Evolutionary conservation across 108 stramenopile species (phyloP), one percentile per base, ranked within the genome.

Genomic region (Schizochytrium sp.): DNA sequence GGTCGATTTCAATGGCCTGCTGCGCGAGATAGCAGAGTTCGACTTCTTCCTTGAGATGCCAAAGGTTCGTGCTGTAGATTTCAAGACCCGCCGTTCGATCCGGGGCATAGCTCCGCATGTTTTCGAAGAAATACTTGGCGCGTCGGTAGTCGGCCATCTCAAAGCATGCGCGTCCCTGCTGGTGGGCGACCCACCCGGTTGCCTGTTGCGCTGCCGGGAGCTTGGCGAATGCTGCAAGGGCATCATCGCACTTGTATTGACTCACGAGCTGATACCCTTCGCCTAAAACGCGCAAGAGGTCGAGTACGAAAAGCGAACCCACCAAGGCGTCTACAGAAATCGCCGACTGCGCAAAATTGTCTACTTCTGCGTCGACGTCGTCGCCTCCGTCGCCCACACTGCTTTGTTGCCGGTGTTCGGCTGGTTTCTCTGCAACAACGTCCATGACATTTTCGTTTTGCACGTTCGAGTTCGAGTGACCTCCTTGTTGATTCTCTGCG

Each of bases 1-100:
- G 92, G 91, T 99, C 97, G 72, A 96, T 95, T 53, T 95, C 96
- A n/a, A 95, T 91, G 14, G 92, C 96, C 51, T 94, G 90, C 89
- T 98, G 97, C 6, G 98, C 97, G 72, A 99, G 92, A 91, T 97
- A 95, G 45, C 96, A 95, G 44, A 99, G 91, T 88, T 98, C 97
- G 51, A 98, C 97, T 91, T 98, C 98, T 87, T 96, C 95, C 93
- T 98, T 98, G 48, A 97, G 91, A 76, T 98, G 97, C 97, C 98
- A 99, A 8, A 97, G 91, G 4, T 96, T 95, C 5, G 98, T 98
- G 21, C 95, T 96, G 19, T 98, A 93, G 34, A 97, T 89, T 25
- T 98, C 98, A 16, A 98, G 91, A 29, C 98, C 98, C 58, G 94
- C 95, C 92, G 98, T 93, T 4, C 97, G 95, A 90, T 97, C 95